phyloP scores from a whole-genome alignment of 306 rosid genomes.

The Quercus ilex region DNA sequence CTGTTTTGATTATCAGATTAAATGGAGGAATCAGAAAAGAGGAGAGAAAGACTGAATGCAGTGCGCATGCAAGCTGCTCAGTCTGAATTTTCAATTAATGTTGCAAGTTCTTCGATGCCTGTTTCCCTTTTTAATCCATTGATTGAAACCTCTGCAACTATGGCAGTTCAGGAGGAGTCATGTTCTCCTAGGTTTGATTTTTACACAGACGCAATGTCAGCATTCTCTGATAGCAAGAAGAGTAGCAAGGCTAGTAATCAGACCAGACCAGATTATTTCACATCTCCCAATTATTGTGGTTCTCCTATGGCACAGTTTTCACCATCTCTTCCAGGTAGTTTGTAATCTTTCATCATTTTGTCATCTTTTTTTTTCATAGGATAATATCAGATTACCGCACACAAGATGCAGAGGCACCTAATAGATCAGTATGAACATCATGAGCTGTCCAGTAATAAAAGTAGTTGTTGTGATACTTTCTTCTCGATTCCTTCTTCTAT shows the following conservation, averaged over 20 bases:
- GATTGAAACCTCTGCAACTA: constrained; percentile 41
- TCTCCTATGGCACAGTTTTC: constrained; percentile 33
- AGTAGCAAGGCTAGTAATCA: constrained; percentile 27
- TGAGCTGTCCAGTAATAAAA: too few species aligned
- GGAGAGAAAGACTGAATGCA: constrained; percentile 71
- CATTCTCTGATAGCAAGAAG: constrained; percentile 59
- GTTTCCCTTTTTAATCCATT: constrained; percentile 70
- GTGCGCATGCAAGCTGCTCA: constrained; percentile 70
- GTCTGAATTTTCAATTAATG: constrained; percentile 32
- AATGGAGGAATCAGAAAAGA: constrained; percentile 84
- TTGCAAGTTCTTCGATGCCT: constrained; percentile 25
- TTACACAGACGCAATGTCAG: constrained; percentile 88
- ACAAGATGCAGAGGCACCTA: too few species aligned
- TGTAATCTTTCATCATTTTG: neutral
- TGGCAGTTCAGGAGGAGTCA: constrained; percentile 14
- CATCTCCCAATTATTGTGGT: constrained; percentile 34
- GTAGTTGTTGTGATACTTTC: too few species aligned
- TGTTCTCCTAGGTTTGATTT: constrained; percentile 68
- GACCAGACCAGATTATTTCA: constrained; percentile 25
- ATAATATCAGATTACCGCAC: neutral
- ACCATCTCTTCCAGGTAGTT: constrained; percentile 46
- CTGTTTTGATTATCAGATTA: constrained; percentile 24
- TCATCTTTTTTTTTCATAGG: neutral
- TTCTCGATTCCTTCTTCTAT: too few species aligned
- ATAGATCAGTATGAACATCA: too few species aligned